These are phyloP conservation scores for Dactylellina cionopaga DNA, from an alignment of 2,329 filamentous ascomycete genomes.

Conservation along the genomic window DNA sequence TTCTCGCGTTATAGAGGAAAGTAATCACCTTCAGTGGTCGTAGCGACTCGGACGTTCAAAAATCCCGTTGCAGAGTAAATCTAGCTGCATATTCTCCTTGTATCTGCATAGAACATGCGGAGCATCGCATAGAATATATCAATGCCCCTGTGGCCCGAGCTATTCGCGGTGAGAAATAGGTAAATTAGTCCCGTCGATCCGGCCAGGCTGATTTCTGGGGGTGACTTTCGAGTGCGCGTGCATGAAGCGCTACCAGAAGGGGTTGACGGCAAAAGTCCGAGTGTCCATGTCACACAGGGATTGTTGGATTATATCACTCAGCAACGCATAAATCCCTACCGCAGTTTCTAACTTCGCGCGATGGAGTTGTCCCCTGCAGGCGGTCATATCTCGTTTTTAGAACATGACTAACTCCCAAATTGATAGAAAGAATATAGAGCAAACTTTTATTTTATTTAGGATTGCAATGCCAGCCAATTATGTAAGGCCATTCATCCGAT, in stretches of 20 bases:
- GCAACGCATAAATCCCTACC: constrained; percentile 31
- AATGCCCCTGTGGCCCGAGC: constrained; percentile 19
- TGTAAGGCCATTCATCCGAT: constrained; percentile 15
- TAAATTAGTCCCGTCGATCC: constrained; percentile 46
- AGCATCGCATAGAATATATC: constrained; percentile 21
- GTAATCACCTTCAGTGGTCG: not conserved
- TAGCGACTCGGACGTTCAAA: constrained; percentile 36
- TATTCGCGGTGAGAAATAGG: constrained; percentile 17
- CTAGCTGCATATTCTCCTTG: not conserved
- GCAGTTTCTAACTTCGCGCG: constrained; percentile 3
- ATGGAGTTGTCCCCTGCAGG: not conserved
- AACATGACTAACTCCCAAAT: not conserved
- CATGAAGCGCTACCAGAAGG: constrained; percentile 41
- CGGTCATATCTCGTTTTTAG: constrained; percentile 19
- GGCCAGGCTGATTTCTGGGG: constrained; percentile 45
- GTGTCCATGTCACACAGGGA: constrained; percentile 36
- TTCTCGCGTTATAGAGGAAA: not conserved
- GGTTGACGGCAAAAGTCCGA: constrained; percentile 33
- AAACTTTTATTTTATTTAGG: not conserved
- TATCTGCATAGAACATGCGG: constrained; percentile 5
- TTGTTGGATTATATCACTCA: constrained; percentile 50
- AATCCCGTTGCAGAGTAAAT: constrained; percentile 2
- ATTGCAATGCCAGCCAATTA: constrained; percentile 21
- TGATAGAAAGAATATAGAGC: not conserved
- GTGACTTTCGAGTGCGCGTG: constrained; percentile 1